Base-by-base conservation (phyloP, 2,329 filamentous ascomycete species). In the Aspergillus fructus region DNA sequence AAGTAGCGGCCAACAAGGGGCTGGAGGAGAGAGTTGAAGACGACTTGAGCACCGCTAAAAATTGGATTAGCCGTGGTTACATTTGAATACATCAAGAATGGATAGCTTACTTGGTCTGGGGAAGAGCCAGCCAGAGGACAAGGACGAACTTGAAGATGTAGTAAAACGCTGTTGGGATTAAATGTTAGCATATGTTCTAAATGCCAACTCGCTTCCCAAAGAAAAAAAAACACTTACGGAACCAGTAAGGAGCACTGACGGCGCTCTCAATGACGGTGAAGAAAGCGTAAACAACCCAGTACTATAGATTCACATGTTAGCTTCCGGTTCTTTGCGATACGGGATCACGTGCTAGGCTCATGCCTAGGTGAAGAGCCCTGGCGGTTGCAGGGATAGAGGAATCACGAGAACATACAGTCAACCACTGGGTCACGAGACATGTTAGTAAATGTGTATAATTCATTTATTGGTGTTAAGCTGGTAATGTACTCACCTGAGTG, bases 91-190 rank as follows among this genome's bases (percentile, higher is more conserved):
- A 13, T 27, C 21, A 1, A n/a, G 9, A 39, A 21, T 15, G 49
- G 23, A 49, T 51, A 43, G 81, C 89, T 75, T 88, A 97, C 93
- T 83, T 83, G 83, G 96, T 97, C 78, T 90, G 85, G 76, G 94
- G 94, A 71, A 99, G 91, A 68, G 93, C 88, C 81, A 99, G 92
- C 94, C 94, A 99, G 76, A 99, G 88, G 70, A 97, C 85, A 76
- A 97, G 89, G 74, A 96, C 82, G 75, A 99, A 97, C 86, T 99
- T 99, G 89, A 99, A 97, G 75, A 93, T 93, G 81, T 91, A 99
- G 89, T 99, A 99, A 83, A 99, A 99, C 74, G 94, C 78, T 81
- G 56, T 60, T 55, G 50, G 23, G 27, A 42, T 23, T 41, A 59
- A 24, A 62, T 1, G 17, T 74, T 59, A 76, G 67, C 41, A 55